A percentile compares a stretch with the other conserved stretches of the same genome.
Evolutionary conservation across 768 basidiomycete species (phyloP).

Genomic region (Collybia sordida): DNA sequence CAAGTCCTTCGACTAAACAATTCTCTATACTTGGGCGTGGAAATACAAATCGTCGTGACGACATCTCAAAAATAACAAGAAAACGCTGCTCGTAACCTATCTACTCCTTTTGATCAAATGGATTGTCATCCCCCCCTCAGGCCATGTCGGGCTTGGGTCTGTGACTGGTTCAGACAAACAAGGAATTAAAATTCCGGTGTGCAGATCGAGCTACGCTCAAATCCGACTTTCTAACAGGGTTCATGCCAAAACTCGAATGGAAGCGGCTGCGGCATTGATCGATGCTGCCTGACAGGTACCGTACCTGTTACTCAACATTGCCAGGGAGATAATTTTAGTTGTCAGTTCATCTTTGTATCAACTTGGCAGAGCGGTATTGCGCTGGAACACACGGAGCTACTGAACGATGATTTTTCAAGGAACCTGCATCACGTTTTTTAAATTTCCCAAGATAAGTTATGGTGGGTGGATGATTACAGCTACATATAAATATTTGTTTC

Average conservation of each 20-base stretch:
- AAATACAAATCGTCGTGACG: too few species aligned
- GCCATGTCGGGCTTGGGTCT: too few species aligned
- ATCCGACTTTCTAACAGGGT: conserved; percentile 79
- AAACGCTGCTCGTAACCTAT: too few species aligned
- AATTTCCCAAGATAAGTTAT: conserved; percentile 77
- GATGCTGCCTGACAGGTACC: conserved; percentile 73
- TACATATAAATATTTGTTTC: conserved; percentile 87
- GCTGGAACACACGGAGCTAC: conserved; percentile 66
- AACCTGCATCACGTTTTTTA: conserved; percentile 88
- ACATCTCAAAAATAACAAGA: too few species aligned
- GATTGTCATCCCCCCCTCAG: too few species aligned
- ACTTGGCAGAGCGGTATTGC: conserved; percentile 87
- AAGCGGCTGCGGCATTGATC: conserved; percentile 77
- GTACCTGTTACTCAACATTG: not conserved
- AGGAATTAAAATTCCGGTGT: too few species aligned
- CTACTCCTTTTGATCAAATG: too few species aligned
- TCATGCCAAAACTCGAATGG: conserved; percentile 92
- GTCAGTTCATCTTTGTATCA: conserved; percentile 26
- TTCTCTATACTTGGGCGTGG: too few species aligned
- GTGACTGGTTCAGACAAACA: too few species aligned
- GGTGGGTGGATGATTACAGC: conserved; percentile 59
- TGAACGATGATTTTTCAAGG: conserved; percentile 81
- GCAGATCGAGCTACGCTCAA: conserved; percentile 83
- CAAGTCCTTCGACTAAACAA: too few species aligned
- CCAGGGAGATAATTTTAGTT: not conserved